phyloP scores from a whole-genome alignment of 805 yeast genomes.

The Spencermartinsiella europaea region DNA sequence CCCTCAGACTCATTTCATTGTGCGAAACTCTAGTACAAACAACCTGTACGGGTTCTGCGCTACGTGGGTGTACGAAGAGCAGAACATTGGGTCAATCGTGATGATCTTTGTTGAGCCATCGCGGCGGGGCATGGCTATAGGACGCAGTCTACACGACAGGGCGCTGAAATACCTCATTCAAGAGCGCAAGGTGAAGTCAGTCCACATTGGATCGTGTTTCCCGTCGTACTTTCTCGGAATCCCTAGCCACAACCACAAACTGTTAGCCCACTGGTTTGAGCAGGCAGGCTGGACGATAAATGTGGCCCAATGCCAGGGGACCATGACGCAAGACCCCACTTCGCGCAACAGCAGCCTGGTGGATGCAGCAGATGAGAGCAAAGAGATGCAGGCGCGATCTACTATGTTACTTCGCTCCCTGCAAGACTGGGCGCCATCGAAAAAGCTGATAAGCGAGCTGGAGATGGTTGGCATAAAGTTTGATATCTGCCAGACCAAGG shows the following conservation, averaged over 20 bases:
- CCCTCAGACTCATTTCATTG: slow-evolving; percentile 47
- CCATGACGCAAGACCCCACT: slow-evolving; percentile 1
- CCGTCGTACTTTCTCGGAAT: slow-evolving; percentile 39
- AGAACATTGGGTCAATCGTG: slow-evolving; percentile 40
- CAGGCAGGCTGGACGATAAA: slow-evolving; percentile 23
- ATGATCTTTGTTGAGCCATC: slow-evolving; percentile 49
- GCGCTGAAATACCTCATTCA: slow-evolving; percentile 46
- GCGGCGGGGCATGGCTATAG: slow-evolving; percentile 50
- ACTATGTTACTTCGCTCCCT: slow-evolving; percentile 40
- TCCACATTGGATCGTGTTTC: slow-evolving; percentile 43
- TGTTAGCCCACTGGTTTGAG: slow-evolving; percentile 21
- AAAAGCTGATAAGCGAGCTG: slow-evolving; percentile 48
- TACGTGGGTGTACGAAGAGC: slow-evolving; percentile 45
- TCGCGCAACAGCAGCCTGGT: background rate
- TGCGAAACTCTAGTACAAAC: slow-evolving; percentile 51
- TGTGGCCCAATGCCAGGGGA: slow-evolving; percentile 8
- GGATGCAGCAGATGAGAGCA: slow-evolving; percentile 5
- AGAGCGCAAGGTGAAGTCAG: slow-evolving; percentile 38
- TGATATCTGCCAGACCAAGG: slow-evolving; percentile 41
- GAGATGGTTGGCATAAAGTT: slow-evolving; percentile 54
- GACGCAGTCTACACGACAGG: slow-evolving; percentile 47
- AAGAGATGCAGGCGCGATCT: slow-evolving; percentile 7
- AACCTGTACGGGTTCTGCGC: slow-evolving; percentile 49
- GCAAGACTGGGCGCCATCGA: slow-evolving; percentile 48
- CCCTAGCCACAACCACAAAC: slow-evolving; percentile 11